Conservation (phyloP, 768 basidiomycete genomes). For the Suillus variegatus region DNA sequence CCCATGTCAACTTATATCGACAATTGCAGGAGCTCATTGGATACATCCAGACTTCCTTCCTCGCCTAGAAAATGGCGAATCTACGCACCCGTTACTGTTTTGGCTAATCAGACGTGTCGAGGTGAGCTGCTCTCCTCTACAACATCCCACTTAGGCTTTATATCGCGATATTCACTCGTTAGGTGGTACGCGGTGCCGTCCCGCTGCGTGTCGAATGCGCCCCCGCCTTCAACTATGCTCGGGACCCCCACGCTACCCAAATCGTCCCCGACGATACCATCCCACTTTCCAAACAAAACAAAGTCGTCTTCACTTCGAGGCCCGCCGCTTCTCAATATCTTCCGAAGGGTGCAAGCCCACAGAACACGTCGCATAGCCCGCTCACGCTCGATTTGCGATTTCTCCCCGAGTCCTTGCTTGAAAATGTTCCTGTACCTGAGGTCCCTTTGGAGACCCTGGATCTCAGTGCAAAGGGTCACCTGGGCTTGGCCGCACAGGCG, state of each 20-base stretch:
- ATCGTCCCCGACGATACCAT: conserved; percentile 51
- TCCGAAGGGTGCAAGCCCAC: conserved; percentile 4
- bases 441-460: conserved; percentile 65
- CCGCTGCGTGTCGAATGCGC: conserved; percentile 87
- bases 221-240: conserved; percentile 95
- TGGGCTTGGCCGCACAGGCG: conserved; percentile 62
- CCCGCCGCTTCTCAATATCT: background rate
- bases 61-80: conserved; percentile 45
- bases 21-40: conserved; percentile 9
- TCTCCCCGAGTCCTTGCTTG: conserved; percentile 58
- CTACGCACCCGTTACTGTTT: conserved; percentile 66
- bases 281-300: conserved; percentile 42
- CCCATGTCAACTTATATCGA: background rate
- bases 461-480: conserved; percentile 68
- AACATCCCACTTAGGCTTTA: background rate
- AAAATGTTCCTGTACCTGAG: conserved; percentile 49
- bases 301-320: conserved; percentile 60
- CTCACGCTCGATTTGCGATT: conserved; percentile 78
- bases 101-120: conserved; percentile 88
- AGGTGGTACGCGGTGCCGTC: conserved; percentile 82
- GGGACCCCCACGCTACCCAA: conserved; percentile 66
- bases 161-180: conserved; percentile 6
- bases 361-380: conserved; percentile 20
- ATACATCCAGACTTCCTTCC: conserved; percentile 70
- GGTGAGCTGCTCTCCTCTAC: conserved; percentile 30